Evolutionary conservation across 176 grass and related monocot genomes (phyloP), one percentile per base, ranked within the genome.

Genomic region (Avena eriantha): DNA sequence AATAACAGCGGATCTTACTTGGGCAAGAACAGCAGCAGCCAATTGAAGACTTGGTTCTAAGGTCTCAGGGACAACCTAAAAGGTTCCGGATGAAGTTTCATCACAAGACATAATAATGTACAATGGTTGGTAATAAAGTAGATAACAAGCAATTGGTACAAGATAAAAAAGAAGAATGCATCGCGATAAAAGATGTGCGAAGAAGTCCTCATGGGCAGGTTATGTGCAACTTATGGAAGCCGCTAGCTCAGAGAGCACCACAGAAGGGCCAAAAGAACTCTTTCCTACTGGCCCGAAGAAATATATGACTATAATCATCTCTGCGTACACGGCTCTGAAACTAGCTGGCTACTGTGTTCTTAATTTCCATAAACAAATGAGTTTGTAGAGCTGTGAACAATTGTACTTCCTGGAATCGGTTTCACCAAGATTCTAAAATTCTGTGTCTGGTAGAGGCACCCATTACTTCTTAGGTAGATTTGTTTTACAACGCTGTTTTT

Each of bases 41-140:
- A 99, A 79, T 72, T 99, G 97, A 64, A 99, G 92, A 93, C 97
- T 99, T 79, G 97, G 97, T 91, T 99, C 97, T 89, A 99, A 93
- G 56, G 97, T 99, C 84, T 99, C 97, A 39, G 97, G 97, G 43
- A 99, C 94, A 70, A 99, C 97, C 97, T 98, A 50, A 83, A 95
- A 84, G n/a, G 12, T 19, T 75, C 54, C 29, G 46, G 54, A 85
- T 64, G 18, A 11, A 61, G 19, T 77, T 76, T 60, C 8, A 71
- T 76, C 21, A 84, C 72, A 34, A 22, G 26, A 63, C 41, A 76
- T 56, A 18, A 47, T 53, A 72, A 68, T 46, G 19, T 59, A 81
- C 0, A 2, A 79, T 67, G 26, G 17, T 18, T 43, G 13, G 41
- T 24, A 61, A 36, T 59, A 76, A 45, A 19, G 7, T 80, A 83